Conservation (phyloP, 169 alveolate species). For the Eimeria falciformis region DNA sequence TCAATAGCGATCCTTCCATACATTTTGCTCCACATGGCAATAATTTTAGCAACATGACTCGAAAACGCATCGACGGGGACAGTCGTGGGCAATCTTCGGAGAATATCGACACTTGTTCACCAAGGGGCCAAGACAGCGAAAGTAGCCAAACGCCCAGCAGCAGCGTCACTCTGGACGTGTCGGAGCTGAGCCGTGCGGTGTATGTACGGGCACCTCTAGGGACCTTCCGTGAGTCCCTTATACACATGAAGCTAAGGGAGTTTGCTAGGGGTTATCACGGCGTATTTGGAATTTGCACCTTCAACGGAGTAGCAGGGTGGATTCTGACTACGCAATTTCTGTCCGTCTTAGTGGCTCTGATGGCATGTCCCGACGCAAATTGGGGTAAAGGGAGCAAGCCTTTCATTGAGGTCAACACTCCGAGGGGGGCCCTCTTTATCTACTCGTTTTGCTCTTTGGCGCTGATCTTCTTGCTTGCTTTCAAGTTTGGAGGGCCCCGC, state of each 20-base stretch:
- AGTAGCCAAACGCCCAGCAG: neutral
- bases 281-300: conserved; percentile 31
- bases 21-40: no score
- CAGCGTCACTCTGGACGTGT: neutral
- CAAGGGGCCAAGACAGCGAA: neutral
- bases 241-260: conserved; percentile 61
- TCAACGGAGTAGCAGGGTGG: neutral
- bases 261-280: conserved; percentile 53
- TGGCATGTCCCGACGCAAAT: conserved; percentile 20
- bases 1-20: no score
- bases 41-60: no score
- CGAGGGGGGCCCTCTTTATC: neutral
- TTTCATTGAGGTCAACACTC: neutral
- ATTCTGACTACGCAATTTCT: conserved; percentile 20
- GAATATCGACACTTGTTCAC: no score
- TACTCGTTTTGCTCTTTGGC: conserved; percentile 19
- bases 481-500: conserved; percentile 52
- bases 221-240: conserved; percentile 14
- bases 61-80: no score
- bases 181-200: neutral
- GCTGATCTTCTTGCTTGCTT: conserved; percentile 13
- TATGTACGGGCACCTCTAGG: conserved; percentile 21
- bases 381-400: neutral
- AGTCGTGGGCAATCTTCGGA: no score
- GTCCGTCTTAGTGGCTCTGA: conserved; percentile 14